These are phyloP conservation scores for Tausonia pullulans DNA, from an alignment of 1,284 basidiomycete species.

Conservation along the genomic window DNA sequence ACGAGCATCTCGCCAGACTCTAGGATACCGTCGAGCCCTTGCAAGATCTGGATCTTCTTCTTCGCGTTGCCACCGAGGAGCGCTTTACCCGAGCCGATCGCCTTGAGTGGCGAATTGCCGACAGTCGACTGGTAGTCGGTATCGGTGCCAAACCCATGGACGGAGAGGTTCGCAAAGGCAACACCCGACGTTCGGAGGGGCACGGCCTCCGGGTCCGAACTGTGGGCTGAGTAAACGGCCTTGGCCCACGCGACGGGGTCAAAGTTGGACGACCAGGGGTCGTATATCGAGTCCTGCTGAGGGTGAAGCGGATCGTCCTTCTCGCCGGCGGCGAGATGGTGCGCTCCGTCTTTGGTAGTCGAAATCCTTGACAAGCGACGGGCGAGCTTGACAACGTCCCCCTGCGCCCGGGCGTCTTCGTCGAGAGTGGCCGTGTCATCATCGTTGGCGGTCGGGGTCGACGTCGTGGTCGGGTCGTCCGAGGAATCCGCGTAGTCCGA, in stretches of 20 bases:
- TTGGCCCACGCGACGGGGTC: neutral
- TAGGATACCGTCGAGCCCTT: slow-evolving; percentile 50
- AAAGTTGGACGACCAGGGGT: neutral
- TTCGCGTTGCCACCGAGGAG: neutral
- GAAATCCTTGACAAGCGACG: no score
- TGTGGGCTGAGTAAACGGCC: neutral
- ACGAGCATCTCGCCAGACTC: slow-evolving; percentile 53
- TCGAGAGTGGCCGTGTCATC: no score
- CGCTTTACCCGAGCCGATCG: neutral
- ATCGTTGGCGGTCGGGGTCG: no score
- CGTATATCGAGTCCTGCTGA: neutral
- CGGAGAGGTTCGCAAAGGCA: neutral
- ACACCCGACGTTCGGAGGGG: neutral
- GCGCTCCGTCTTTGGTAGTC: no score
- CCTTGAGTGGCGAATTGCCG: slow-evolving; percentile 1
- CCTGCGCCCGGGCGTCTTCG: no score
- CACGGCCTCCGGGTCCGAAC: neutral
- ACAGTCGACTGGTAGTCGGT: neutral
- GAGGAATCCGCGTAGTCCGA: no score
- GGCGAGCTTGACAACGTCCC: no score
- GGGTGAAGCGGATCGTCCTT: neutral
- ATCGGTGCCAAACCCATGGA: neutral
- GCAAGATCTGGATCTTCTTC: neutral
- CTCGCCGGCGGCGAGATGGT: no score
- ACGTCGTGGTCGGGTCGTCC: no score